Percentiles rank a stretch among this genome's conserved stretches.
phyloP scores from a whole-genome alignment of 306 rosid genomes.

The Prunus mongolica region DNA sequence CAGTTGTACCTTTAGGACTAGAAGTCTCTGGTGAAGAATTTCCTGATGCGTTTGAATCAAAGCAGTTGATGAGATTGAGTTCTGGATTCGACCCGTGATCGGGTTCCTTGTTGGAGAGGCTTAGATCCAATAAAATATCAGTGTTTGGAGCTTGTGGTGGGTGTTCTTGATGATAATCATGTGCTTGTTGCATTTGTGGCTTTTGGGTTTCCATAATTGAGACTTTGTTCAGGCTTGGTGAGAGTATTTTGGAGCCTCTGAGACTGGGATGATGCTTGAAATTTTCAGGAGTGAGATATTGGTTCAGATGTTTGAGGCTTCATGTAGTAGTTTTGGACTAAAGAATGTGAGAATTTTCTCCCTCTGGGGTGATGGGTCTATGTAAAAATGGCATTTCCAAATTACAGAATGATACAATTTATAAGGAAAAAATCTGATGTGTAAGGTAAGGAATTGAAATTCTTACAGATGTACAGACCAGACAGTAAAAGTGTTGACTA shows the following conservation, averaged over 20 bases:
- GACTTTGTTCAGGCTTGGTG: constrained; percentile 11
- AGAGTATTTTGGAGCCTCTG: neutral
- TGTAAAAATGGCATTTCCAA: no score
- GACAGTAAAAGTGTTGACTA: no score
- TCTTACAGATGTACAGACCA: no score
- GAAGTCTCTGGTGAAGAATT: constrained; percentile 30
- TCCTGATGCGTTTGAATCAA: constrained; percentile 37
- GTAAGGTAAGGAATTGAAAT: no score
- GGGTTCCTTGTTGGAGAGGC: constrained; percentile 51
- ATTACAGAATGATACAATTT: no score
- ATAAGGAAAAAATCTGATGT: no score
- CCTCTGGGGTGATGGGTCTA: constrained; percentile 10
- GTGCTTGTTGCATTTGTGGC: neutral
- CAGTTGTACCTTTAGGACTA: constrained; percentile 26
- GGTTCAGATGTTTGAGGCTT: constrained; percentile 26
- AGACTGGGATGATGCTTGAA: constrained; percentile 31
- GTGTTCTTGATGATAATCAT: constrained; percentile 10
- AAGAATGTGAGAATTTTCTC: constrained; percentile 3
- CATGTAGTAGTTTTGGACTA: constrained; percentile 17
- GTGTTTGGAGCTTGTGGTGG: constrained; percentile 22
- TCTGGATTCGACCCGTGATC: constrained; percentile 43
- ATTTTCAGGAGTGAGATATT: constrained; percentile 41
- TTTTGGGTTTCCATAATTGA: constrained; percentile 19
- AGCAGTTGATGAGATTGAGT: constrained; percentile 68
- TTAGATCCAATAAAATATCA: constrained; percentile 55